phyloP scores from a whole-genome alignment of 345 rosid genomes.

The Acer negundo region DNA sequence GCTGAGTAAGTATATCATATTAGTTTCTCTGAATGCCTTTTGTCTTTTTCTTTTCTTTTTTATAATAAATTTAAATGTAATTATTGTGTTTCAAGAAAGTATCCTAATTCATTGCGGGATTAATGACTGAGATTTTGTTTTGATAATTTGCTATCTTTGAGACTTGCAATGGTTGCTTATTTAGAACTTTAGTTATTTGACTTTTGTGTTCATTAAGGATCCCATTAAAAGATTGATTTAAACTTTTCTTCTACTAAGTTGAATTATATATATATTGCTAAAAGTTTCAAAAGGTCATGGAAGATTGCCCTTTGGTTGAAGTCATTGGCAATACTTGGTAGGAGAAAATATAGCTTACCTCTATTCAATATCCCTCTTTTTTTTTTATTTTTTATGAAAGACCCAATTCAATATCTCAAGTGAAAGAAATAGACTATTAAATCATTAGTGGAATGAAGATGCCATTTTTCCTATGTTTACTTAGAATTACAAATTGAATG shows the following conservation, averaged over 20 bases:
- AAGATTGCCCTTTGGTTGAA: not conserved
- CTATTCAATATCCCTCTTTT: not conserved
- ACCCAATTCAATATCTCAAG: too few relatives aligned
- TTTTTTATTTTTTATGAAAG: too few relatives aligned
- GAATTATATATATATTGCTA: not conserved
- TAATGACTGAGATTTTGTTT: not conserved
- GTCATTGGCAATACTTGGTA: not conserved
- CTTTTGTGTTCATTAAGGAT: not conserved
- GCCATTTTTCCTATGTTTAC: too few relatives aligned
- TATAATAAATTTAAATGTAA: not conserved
- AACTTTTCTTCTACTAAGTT: not conserved
- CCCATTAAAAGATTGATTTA: not conserved
- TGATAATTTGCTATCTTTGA: conserved; percentile 18
- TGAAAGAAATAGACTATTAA: too few relatives aligned
- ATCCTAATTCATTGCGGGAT: not conserved
- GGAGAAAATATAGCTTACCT: not conserved
- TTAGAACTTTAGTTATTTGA: conserved; percentile 2
- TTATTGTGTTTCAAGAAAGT: not conserved
- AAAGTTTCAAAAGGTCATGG: not conserved
- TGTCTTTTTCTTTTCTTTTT: not conserved
- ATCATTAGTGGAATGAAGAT: too few relatives aligned
- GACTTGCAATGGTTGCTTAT: not conserved
- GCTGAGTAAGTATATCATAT: conserved; percentile 65
- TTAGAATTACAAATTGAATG: too few relatives aligned
- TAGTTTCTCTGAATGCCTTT: not conserved